Percentiles rank a stretch among this genome's conserved stretches.
Evolutionary conservation across 2,329 filamentous ascomycete species (phyloP).

Genomic region (Fusarium chlamydosporum): DNA sequence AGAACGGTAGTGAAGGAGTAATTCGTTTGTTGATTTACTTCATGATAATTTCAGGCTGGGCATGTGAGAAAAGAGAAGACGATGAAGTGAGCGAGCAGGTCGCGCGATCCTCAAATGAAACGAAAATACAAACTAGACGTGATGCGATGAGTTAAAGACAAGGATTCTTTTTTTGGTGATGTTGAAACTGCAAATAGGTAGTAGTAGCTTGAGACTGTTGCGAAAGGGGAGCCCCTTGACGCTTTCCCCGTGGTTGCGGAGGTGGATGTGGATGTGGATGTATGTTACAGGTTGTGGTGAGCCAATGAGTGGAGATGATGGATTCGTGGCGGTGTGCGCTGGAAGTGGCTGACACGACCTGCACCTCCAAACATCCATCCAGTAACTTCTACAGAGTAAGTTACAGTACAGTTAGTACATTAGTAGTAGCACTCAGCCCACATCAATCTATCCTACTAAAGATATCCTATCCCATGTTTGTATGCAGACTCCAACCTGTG

Average conservation of each 20-base stretch:
- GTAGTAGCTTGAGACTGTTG: conserved; percentile 24
- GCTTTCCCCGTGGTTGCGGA: conserved; percentile 19
- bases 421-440: background rate
- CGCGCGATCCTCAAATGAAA: conserved; percentile 14
- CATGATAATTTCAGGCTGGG: conserved; percentile 32
- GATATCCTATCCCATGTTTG: no score
- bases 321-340: conserved; percentile 39
- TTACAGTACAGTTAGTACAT: background rate
- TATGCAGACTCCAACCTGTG: no score
- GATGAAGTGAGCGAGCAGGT: conserved; percentile 9
- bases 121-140: background rate
- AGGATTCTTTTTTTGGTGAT: conserved; percentile 13
- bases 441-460: background rate
- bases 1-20: conserved; percentile 16
- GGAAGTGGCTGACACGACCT: conserved; percentile 31
- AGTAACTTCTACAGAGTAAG: background rate
- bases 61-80: background rate
- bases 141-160: conserved; percentile 7
- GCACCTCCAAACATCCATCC: background rate
- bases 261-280: background rate
- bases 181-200: conserved; percentile 38
- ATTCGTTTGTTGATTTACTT: conserved; percentile 36
- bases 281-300: conserved; percentile 28
- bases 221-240: conserved; percentile 42
- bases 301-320: conserved; percentile 33